A percentile compares a stretch with the other conserved stretches of the same genome.
phyloP scores from a whole-genome alignment of 495 filamentous ascomycete genomes.

The Podospora didyma region DNA sequence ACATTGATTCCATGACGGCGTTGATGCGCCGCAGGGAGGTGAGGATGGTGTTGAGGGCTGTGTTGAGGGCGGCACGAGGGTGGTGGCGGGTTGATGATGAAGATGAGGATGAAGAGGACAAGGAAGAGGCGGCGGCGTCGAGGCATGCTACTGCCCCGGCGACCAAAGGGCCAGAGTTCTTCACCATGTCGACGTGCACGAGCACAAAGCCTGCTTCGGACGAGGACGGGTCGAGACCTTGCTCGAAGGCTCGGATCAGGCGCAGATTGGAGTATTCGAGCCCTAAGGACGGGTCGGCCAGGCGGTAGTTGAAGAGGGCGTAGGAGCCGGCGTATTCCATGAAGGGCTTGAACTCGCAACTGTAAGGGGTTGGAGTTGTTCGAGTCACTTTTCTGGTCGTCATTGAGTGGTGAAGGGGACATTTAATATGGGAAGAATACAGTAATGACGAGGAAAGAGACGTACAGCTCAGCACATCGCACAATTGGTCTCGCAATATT shows the following conservation, averaged over 20 bases:
- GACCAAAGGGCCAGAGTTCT: slow-evolving; percentile 68
- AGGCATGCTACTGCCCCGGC: slow-evolving; percentile 62
- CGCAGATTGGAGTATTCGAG: slow-evolving; percentile 74
- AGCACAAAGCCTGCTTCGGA: slow-evolving; percentile 90
- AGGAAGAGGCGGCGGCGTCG: slow-evolving; percentile 43
- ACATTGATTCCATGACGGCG: slow-evolving; percentile 81
- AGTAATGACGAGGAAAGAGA: slow-evolving; percentile 12
- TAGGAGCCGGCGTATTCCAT: slow-evolving; percentile 95
- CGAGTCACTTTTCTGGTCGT: too few species aligned
- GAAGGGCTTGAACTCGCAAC: slow-evolving; percentile 74
- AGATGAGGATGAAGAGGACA: too few species aligned
- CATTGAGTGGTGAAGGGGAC: neutral
- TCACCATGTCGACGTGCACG: slow-evolving; percentile 81
- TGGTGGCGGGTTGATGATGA: neutral
- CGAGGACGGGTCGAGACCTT: slow-evolving; percentile 76
- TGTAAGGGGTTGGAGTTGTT: too few species aligned
- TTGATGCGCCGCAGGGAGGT: slow-evolving; percentile 67
- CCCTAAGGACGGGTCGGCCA: slow-evolving; percentile 60
- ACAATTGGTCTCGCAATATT: slow-evolving; percentile 71
- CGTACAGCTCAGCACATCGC: slow-evolving; percentile 74
- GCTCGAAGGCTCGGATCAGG: slow-evolving; percentile 83
- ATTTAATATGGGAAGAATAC: too few species aligned
- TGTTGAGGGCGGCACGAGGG: slow-evolving; percentile 49
- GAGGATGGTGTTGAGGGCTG: slow-evolving; percentile 58
- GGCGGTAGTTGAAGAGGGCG: slow-evolving; percentile 82